phyloP scores from a whole-genome alignment of 352 stramenopile species.

The Phytophthora pini region DNA sequence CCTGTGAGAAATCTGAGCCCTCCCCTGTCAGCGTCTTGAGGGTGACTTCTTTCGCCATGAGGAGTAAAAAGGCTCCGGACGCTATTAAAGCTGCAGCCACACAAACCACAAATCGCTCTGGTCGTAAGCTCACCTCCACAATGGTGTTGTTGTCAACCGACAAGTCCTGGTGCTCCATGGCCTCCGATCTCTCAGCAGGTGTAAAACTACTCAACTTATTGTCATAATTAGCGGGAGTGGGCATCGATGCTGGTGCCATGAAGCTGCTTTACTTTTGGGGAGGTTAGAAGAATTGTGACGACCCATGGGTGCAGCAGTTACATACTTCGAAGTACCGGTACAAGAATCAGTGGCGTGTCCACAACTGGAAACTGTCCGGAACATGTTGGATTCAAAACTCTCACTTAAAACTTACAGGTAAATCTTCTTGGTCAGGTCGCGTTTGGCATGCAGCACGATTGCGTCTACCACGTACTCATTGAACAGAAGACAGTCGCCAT shows the following conservation, averaged over 20 bases:
- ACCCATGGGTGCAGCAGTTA: too few species aligned
- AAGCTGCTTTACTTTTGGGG: conserved; percentile 5
- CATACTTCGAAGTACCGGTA: too few species aligned
- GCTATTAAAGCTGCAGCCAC: conserved; percentile 40
- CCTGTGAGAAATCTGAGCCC: conserved; percentile 11
- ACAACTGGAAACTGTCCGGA: too few species aligned
- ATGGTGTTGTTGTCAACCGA: conserved; percentile 62
- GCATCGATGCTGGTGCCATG: conserved; percentile 10
- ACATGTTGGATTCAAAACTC: too few species aligned
- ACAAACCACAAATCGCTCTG: conserved; percentile 49
- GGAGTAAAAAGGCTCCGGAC: conserved; percentile 46
- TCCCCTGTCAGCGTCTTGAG: conserved; percentile 31
- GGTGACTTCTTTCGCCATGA: conserved; percentile 48
- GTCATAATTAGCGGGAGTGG: conserved; percentile 2
- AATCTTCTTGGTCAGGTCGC: conserved; percentile 66
- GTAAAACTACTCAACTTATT: conserved; percentile 28
- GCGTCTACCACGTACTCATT: conserved; percentile 75
- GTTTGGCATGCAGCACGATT: conserved; percentile 66
- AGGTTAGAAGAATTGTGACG: too few species aligned
- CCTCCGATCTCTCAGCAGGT: conserved; percentile 13
- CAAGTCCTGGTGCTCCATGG: conserved; percentile 45
- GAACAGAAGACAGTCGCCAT: conserved; percentile 68
- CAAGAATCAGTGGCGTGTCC: too few species aligned
- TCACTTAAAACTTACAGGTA: conserved; percentile 45
- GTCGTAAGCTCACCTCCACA: conserved; percentile 61